These are phyloP conservation scores for Zostera marina DNA, from an alignment of 116 monocot species.

Conservation along the genomic window DNA sequence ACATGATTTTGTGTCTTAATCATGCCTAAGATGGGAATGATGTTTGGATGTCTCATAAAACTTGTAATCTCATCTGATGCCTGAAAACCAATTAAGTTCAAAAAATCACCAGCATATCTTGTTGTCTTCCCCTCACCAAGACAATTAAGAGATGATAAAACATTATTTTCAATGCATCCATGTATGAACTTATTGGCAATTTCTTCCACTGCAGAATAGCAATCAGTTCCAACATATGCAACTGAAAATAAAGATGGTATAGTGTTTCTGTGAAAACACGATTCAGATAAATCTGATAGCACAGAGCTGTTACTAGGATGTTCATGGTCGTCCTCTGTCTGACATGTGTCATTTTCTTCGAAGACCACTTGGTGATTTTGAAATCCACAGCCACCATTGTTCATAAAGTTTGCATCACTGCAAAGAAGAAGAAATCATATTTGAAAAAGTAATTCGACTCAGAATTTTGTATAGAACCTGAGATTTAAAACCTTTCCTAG, in stretches of 20 bases:
- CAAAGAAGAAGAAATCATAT: constrained; percentile 8
- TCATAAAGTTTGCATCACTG: constrained; percentile 7
- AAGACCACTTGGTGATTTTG: constrained; percentile 4
- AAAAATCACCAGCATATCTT: constrained; percentile 24
- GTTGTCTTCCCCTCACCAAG: constrained; percentile 34
- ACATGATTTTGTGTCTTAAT: constrained; percentile 23
- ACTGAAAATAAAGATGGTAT: constrained; percentile 23
- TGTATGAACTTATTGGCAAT: constrained; percentile 25
- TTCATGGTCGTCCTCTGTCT: constrained; percentile 5
- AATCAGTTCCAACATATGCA: constrained; percentile 17
- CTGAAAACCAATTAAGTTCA: constrained; percentile 49
- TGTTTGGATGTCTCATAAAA: constrained; percentile 75
- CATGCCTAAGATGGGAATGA: constrained; percentile 53
- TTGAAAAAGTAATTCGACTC: background rate
- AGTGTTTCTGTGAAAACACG: background rate
- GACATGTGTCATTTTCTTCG: constrained; percentile 9
- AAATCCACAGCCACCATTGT: constrained; percentile 7
- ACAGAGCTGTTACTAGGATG: background rate
- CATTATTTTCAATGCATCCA: constrained; percentile 45
- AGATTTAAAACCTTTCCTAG: background rate
- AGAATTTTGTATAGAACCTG: background rate
- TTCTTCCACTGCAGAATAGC: constrained; percentile 24
- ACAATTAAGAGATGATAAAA: constrained; percentile 55
- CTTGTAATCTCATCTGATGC: constrained; percentile 21
- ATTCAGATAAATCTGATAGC: constrained; percentile 1